Evolutionary conservation across 176 grass and related monocot genomes (phyloP), one percentile per base, ranked within the genome.

Genomic region (Dendrocalamus sinicus): DNA sequence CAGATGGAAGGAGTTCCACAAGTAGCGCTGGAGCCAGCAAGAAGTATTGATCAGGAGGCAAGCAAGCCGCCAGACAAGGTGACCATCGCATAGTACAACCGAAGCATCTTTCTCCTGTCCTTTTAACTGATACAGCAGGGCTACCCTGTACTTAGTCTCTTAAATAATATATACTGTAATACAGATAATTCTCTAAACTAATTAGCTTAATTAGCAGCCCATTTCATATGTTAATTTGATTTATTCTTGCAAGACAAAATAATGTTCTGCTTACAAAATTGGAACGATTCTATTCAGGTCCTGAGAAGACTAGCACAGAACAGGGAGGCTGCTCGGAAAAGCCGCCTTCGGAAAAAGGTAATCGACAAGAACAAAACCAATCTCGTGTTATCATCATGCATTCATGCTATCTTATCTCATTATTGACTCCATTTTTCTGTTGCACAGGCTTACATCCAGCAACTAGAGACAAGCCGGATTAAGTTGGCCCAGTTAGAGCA

Each of bases 301-400:
- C 7, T 67, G 35, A 90, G 92, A 91, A 92, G 94, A 67, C 92
- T 94, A 70, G 94, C 94, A 10, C 94, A 97, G 88, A 97, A 97
- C 89, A 92, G 94, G 87, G 90, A 97, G 40, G 94, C 94, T 50
- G 94, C 94, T 82, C 82, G 92, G 75, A 97, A 97, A 28, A 97
- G 94, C 13, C 90, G 94, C 7, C 76, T 96, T 14, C 48, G 94
- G 48, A 99, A 99, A n/a, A 99, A 99, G 93, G 96, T 94, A 79
- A 51, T 8, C 5, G 28, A 51, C 11, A 67, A 65, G 14, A 63
- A 40, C 53, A 62, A 85, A 45, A 60, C 1, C 4, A 30, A 30
- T n/a, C 17, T 3, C 66, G 2, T 51, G 22, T 37, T 86, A 45
- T 20, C 9, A 35, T 53, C 30, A 52, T 67, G 47, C 35, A 37